A percentile compares a stretch with the other conserved stretches of the same genome.
Evolutionary conservation across 2,329 filamentous ascomycete species (phyloP).

Genomic region (Xylaria sp.): DNA sequence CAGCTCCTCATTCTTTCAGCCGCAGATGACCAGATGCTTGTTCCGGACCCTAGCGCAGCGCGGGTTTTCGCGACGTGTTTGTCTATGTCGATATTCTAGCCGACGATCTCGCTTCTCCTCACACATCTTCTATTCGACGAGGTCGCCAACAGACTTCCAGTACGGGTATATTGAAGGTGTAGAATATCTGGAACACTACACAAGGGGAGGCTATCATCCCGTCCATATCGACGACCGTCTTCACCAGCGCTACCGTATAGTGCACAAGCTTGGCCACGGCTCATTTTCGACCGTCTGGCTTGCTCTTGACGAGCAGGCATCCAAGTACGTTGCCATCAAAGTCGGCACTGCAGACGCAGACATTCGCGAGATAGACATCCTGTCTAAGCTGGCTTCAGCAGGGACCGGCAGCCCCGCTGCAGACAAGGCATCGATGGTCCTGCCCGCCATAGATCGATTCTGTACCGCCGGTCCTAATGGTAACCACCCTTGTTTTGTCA

Average conservation of each 20-base stretch:
- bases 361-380: conserved; percentile 2
- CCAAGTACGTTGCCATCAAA: conserved; percentile 13
- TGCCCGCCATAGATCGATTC: conserved; percentile 1
- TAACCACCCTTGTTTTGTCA: conserved; percentile 15
- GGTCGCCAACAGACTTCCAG: neutral
- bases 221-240: conserved; percentile 2
- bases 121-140: neutral
- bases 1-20: neutral
- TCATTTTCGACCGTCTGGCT: conserved; percentile 17
- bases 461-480: conserved; percentile 7
- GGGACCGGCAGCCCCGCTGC: neutral
- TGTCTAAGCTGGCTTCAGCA: neutral
- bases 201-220: conserved; percentile 13
- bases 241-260: conserved; percentile 10
- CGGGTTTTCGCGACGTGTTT: neutral
- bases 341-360: conserved; percentile 4
- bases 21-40: neutral
- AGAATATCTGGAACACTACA: neutral
- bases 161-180: neutral
- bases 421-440: conserved; percentile 10
- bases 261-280: conserved; percentile 7
- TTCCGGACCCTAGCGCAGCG: neutral
- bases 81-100: neutral
- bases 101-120: neutral
- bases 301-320: conserved; percentile 7